Conservation (phyloP, 768 basidiomycete species). For the Tulasnella calospora region DNA sequence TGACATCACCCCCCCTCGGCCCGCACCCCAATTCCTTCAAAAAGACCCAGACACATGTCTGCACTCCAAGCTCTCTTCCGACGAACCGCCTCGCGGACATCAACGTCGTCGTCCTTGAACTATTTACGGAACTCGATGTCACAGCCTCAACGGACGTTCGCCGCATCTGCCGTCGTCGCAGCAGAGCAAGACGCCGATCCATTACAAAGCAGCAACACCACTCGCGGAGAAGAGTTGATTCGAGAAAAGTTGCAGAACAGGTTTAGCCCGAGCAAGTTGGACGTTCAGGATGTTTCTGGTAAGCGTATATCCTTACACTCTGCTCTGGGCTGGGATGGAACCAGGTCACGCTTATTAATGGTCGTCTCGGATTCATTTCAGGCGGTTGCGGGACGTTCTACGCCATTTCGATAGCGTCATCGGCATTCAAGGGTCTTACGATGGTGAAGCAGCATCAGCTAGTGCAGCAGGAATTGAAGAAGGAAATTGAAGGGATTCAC, state of each 20-base stretch:
- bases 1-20: not conserved
- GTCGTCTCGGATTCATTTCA: slow-evolving; percentile 34
- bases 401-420: slow-evolving; percentile 79
- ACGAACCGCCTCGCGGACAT: not conserved
- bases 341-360: not conserved
- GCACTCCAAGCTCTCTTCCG: not conserved
- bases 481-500: slow-evolving; percentile 87
- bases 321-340: slow-evolving; percentile 6
- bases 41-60: not conserved
- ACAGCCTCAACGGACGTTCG: not conserved
- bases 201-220: slow-evolving; percentile 31
- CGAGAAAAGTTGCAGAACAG: slow-evolving; percentile 62
- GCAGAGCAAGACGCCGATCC: not conserved
- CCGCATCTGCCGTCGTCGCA: not conserved
- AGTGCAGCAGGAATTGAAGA: slow-evolving; percentile 78
- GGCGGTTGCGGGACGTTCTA: slow-evolving; percentile 98
- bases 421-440: slow-evolving; percentile 77
- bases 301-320: slow-evolving; percentile 28
- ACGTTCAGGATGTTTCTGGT: slow-evolving; percentile 96
- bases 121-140: not conserved
- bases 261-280: slow-evolving; percentile 74
- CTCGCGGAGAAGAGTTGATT: slow-evolving; percentile 65
- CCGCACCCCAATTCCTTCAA: not conserved
- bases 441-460: slow-evolving; percentile 91
- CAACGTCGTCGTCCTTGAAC: not conserved